phyloP scores from a whole-genome alignment of 768 basidiomycete species.

The Mycena indigotica region DNA sequence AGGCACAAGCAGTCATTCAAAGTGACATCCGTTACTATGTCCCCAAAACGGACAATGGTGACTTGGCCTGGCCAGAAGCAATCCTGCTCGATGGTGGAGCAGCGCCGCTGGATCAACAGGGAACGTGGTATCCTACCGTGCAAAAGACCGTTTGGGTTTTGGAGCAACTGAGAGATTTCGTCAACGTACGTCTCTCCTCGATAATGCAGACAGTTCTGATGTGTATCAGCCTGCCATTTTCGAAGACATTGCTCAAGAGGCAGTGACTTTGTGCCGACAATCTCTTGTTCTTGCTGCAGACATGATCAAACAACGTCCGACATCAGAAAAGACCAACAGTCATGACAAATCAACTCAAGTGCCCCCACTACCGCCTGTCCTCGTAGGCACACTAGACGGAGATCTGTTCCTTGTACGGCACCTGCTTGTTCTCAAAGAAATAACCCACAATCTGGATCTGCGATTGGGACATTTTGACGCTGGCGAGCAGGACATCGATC shows the following conservation, averaged over 20 bases:
- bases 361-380: neutral
- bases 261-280: conserved; percentile 76
- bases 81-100: conserved; percentile 37
- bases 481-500: conserved; percentile 29
- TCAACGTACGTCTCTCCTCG: conserved; percentile 62
- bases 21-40: conserved; percentile 84
- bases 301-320: conserved; percentile 46
- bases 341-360: neutral
- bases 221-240: conserved; percentile 87
- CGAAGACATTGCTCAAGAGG: conserved; percentile 95
- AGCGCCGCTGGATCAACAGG: conserved; percentile 68
- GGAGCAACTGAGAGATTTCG: conserved; percentile 85
- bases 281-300: conserved; percentile 77
- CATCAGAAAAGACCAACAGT: conserved; percentile 11
- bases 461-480: conserved; percentile 47
- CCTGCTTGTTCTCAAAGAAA: conserved; percentile 88
- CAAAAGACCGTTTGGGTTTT: conserved; percentile 90
- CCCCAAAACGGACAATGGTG: conserved; percentile 66
- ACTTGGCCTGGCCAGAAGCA: neutral
- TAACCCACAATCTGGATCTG: conserved; percentile 74
- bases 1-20: conserved; percentile 90
- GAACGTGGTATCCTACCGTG: conserved; percentile 92
- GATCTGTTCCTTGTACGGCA: conserved; percentile 90
- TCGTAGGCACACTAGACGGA: conserved; percentile 57
- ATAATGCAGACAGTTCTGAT: neutral